Evolutionary conservation across 441 rosid species (phyloP), one percentile per base, ranked within the genome.

Genomic region (Erodium moschatum): DNA sequence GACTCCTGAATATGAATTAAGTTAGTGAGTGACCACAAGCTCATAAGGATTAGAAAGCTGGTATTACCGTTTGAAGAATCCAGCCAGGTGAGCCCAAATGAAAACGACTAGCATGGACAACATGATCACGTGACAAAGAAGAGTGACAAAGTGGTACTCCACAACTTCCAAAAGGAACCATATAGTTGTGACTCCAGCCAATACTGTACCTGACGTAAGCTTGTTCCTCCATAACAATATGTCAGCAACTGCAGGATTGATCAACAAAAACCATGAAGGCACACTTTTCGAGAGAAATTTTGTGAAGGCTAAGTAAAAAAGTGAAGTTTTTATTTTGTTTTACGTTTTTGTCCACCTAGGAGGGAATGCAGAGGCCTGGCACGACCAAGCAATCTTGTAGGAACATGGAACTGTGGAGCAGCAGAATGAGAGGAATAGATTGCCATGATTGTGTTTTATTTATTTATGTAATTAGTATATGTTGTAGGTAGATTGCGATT

Each of bases 121-220:
- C 68, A 82, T 68, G 31, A 83, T 77, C 7, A 78, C 15, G 64
- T 83, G 80, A 16, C 84, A 87, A 20, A 87, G 62, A 70, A 87
- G 78, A 52, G 87, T 71, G n/a, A 85, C 65, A 64, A 85, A 73
- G 69, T 84, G 81, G 71, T 78, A 83, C 71, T 85, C 91, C 66
- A 60, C 78, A 20, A 87, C 85, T 74, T 83, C 87, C 46, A 86
- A 76, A 52, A 84, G 82, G 65, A 79, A 72, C 91, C 91, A 86
- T 46, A 82, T 54, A 9, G 78, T 50, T 15, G 87, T 76, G 21
- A 75, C 79, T 33, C 76, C 81, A 0, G 72, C 71, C 69, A 85
- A 74, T 40, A 78, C 64, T 72, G 81, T 79, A 6, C 76, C 84
- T 21, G 89, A 85, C 35, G 81, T 44, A 7, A 60, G 72, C 79